phyloP scores from a whole-genome alignment of 2,329 filamentous ascomycete species.

The Cryphonectria japonica region DNA sequence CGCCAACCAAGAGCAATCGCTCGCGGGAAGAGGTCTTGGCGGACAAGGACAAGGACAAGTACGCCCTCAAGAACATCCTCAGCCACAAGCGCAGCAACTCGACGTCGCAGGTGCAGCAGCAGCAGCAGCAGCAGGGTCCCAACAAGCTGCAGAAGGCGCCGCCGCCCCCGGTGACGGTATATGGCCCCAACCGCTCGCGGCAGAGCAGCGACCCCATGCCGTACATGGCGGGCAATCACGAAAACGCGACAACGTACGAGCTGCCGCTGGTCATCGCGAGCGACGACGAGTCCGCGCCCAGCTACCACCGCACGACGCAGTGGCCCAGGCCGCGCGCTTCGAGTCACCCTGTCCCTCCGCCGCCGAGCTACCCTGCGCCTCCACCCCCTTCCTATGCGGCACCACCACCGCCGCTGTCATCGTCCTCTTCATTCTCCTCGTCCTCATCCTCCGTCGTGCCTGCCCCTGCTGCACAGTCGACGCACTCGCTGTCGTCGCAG shows the following conservation, averaged over 20 bases:
- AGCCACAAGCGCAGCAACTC: slow-evolving; percentile 28
- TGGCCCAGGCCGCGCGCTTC: slow-evolving; percentile 22
- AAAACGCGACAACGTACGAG: slow-evolving; percentile 24
- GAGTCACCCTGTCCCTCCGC: slow-evolving; percentile 19
- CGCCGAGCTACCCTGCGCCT: slow-evolving; percentile 12
- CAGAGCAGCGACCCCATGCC: slow-evolving; percentile 28
- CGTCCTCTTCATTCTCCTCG: neutral
- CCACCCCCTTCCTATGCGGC: slow-evolving; percentile 32
- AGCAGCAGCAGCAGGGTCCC: slow-evolving; percentile 20
- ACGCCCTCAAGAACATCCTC: slow-evolving; percentile 23
- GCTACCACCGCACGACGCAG: slow-evolving; percentile 22
- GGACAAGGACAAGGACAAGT: slow-evolving; percentile 34
- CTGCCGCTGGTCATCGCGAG: slow-evolving; percentile 35
- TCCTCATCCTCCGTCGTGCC: neutral
- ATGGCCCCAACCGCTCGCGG: slow-evolving; percentile 23
- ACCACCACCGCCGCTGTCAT: slow-evolving; percentile 26
- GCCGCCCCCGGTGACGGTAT: slow-evolving; percentile 6
- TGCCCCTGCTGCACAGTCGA: slow-evolving; percentile 10
- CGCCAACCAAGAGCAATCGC: slow-evolving; percentile 30
- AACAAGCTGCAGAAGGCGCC: slow-evolving; percentile 19
- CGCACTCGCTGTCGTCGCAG: slow-evolving; percentile 29
- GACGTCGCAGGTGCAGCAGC: slow-evolving; percentile 14
- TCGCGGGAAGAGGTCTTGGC: slow-evolving; percentile 33
- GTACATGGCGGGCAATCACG: slow-evolving; percentile 21
- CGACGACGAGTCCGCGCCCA: slow-evolving; percentile 33